A percentile compares a stretch with the other conserved stretches of the same genome.
Conservation (phyloP, 2,329 filamentous ascomycete species). For the Waltergamsia citrina region DNA sequence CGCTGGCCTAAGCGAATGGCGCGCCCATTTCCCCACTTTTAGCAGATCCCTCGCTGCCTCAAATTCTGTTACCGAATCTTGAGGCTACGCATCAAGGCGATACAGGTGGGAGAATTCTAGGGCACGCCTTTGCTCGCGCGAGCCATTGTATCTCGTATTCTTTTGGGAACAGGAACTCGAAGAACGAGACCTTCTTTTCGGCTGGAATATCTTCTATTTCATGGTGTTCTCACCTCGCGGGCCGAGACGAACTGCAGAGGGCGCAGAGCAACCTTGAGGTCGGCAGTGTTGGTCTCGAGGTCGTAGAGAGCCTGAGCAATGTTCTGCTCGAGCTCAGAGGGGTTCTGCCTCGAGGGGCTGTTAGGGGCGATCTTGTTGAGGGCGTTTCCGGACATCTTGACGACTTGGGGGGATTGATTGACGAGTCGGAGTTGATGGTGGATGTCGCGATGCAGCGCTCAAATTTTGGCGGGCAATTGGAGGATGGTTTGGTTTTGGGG, state of each 20-base stretch:
- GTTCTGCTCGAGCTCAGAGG: conserved; percentile 93
- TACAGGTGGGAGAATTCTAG: background rate
- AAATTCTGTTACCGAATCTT: background rate
- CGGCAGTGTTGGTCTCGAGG: conserved; percentile 97
- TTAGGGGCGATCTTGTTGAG: conserved; percentile 98
- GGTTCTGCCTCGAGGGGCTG: conserved; percentile 92
- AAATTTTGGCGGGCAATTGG: conserved; percentile 22
- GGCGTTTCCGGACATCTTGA: conserved; percentile 58
- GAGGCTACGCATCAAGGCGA: background rate
- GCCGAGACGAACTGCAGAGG: conserved; percentile 98
- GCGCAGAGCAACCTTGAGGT: conserved; percentile 92
- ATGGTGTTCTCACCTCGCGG: conserved; percentile 78
- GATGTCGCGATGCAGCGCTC: conserved; percentile 5
- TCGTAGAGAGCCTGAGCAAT: conserved; percentile 97
- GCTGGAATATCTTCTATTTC: conserved; percentile 12
- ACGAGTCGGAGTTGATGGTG: conserved; percentile 13
- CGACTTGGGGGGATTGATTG: conserved; percentile 22
- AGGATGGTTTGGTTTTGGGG: conserved; percentile 29
- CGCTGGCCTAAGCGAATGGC: conserved; percentile 10
- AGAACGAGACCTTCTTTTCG: conserved; percentile 13
- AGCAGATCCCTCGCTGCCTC: background rate
- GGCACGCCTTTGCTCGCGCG: background rate
- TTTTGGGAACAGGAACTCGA: conserved; percentile 35
- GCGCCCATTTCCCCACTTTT: conserved; percentile 5
- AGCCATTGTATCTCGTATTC: conserved; percentile 19